phyloP scores from a whole-genome alignment of 2,329 filamentous ascomycete species.

The Aspergillus brunneoviolaceus region DNA sequence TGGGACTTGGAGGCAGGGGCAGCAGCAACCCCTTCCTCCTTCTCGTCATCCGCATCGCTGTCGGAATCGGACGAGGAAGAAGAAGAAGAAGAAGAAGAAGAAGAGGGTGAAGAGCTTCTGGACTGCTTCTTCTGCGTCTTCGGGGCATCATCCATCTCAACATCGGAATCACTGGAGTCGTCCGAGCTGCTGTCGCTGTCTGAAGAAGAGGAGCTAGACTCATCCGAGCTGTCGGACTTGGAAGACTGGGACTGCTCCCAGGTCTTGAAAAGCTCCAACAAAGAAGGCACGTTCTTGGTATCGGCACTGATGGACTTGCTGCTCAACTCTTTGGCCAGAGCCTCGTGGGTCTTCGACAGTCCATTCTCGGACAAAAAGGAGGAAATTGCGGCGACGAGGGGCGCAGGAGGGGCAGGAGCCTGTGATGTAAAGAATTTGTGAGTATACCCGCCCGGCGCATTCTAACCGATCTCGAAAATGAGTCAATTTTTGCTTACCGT shows the following conservation, averaged over 20 bases:
- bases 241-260: slow-evolving; percentile 25
- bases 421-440: slow-evolving; percentile 17
- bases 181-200: slow-evolving; percentile 36
- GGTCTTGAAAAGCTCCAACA: slow-evolving; percentile 42
- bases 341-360: slow-evolving; percentile 61
- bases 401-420: slow-evolving; percentile 50
- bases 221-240: slow-evolving; percentile 16
- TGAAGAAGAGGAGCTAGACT: slow-evolving; percentile 16
- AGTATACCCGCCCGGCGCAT: slow-evolving; percentile 5
- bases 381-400: slow-evolving; percentile 67
- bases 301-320: slow-evolving; percentile 29
- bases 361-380: slow-evolving; percentile 65
- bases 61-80: slow-evolving; percentile 40
- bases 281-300: slow-evolving; percentile 34
- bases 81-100: slow-evolving; percentile 33
- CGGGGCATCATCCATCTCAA: slow-evolving; percentile 45
- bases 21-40: slow-evolving; percentile 51
- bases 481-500: slow-evolving; percentile 11
- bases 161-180: slow-evolving; percentile 41
- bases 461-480: background rate
- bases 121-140: slow-evolving; percentile 32
- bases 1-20: slow-evolving; percentile 41
- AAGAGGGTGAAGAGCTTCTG: slow-evolving; percentile 28
- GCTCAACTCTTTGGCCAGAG: slow-evolving; percentile 62
- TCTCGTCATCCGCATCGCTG: slow-evolving; percentile 54